Conservation (phyloP, 2,329 filamentous ascomycete genomes). For the Penicillium sp. region DNA sequence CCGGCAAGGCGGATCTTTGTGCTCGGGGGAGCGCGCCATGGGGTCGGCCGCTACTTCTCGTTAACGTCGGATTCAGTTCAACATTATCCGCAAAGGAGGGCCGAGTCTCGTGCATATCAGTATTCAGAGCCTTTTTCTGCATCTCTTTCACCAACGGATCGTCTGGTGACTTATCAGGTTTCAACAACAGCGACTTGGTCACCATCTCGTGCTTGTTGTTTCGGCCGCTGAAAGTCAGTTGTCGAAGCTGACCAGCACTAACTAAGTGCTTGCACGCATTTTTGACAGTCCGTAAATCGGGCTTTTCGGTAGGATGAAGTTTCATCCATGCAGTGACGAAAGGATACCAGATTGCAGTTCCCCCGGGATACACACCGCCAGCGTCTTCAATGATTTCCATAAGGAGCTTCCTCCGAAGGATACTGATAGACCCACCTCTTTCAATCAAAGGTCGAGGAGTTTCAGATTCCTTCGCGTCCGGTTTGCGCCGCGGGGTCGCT, state of each 20-base stretch:
- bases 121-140: conserved; percentile 50
- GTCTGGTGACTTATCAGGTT: conserved; percentile 45
- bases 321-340: conserved; percentile 54
- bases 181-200: conserved; percentile 50
- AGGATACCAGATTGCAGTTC: conserved; percentile 53
- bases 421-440: conserved; percentile 44
- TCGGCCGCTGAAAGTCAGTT: conserved; percentile 51
- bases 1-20: conserved; percentile 24
- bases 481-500: not conserved
- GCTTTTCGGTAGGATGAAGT: conserved; percentile 43
- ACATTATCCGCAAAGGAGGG: conserved; percentile 46
- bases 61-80: conserved; percentile 37
- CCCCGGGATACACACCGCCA: conserved; percentile 54
- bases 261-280: conserved; percentile 50
- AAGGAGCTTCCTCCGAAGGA: conserved; percentile 50
- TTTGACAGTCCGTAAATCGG: conserved; percentile 53
- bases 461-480: not conserved
- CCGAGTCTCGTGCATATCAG: conserved; percentile 32
- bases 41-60: conserved; percentile 24
- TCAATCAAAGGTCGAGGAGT: conserved; percentile 12
- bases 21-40: conserved; percentile 8
- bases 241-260: conserved; percentile 50
- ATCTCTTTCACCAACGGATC: conserved; percentile 48
- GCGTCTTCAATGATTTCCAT: conserved; percentile 53
- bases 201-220: conserved; percentile 47